Percentiles rank a stretch among this genome's conserved stretches.
phyloP scores from a whole-genome alignment of 805 yeast species.

The Schizosaccharomyces octosporus region DNA sequence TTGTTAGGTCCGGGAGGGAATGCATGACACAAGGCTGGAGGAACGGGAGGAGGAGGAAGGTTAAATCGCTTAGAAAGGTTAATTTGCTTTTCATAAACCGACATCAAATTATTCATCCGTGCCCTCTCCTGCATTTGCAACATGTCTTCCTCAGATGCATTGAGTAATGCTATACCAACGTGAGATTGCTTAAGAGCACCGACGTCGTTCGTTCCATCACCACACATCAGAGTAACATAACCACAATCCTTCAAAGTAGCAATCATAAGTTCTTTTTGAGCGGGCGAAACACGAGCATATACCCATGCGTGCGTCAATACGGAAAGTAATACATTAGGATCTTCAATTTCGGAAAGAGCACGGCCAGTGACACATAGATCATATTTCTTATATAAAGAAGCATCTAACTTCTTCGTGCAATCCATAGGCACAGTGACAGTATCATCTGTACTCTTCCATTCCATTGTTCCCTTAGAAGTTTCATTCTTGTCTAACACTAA shows the following conservation, averaged over 20 bases:
- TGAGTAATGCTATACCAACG: slow-evolving; percentile 89
- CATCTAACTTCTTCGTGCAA: slow-evolving; percentile 29
- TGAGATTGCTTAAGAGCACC: slow-evolving; percentile 98
- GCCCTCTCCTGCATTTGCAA: slow-evolving; percentile 67
- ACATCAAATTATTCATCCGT: slow-evolving; percentile 35
- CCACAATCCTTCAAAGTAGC: slow-evolving; percentile 66
- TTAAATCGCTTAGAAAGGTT: slow-evolving; percentile 59
- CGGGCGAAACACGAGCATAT: slow-evolving; percentile 89
- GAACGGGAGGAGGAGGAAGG: slow-evolving; percentile 45
- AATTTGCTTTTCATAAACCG: slow-evolving; percentile 64
- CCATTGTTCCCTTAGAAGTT: slow-evolving; percentile 22
- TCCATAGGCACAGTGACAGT: slow-evolving; percentile 42
- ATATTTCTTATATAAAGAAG: slow-evolving; percentile 31
- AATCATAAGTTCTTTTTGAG: slow-evolving; percentile 79
- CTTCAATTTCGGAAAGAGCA: slow-evolving; percentile 44
- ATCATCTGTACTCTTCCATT: slow-evolving; percentile 72
- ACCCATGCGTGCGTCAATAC: slow-evolving; percentile 84
- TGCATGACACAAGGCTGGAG: slow-evolving; percentile 69
- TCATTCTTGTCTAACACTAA: slow-evolving; percentile 53
- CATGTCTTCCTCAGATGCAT: slow-evolving; percentile 88
- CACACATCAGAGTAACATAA: slow-evolving; percentile 90
- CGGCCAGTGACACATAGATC: slow-evolving; percentile 87
- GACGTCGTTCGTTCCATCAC: slow-evolving; percentile 99
- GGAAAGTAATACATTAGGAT: slow-evolving; percentile 43
- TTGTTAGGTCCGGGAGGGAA: slow-evolving; percentile 89